Conservation (phyloP, 352 stramenopile species). For the Globisporangium spinosum region DNA sequence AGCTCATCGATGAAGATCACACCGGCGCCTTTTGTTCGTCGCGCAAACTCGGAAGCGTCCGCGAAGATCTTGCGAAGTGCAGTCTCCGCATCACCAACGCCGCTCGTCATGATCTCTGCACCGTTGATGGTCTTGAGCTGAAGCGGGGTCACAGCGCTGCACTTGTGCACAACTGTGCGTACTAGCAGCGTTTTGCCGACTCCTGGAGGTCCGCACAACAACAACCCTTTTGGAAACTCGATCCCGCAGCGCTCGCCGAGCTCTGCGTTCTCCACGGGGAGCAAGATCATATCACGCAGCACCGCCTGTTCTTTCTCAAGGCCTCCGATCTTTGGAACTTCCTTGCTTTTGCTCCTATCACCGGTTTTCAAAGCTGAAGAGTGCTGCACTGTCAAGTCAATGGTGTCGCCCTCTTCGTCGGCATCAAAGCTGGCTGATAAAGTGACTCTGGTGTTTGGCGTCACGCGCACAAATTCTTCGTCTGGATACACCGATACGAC, state of each 20-base stretch:
- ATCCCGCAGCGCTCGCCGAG: slow-evolving; percentile 32
- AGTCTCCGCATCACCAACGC: slow-evolving; percentile 64
- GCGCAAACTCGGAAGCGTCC: slow-evolving; percentile 28
- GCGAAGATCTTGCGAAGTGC: slow-evolving; percentile 61
- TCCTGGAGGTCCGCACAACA: slow-evolving; percentile 72
- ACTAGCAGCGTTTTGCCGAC: slow-evolving; percentile 84
- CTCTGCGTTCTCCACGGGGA: slow-evolving; percentile 40
- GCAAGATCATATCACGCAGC: slow-evolving; percentile 66
- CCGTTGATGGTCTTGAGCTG: slow-evolving; percentile 75
- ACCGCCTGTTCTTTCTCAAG: slow-evolving; percentile 58
- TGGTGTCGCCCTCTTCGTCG: neutral
- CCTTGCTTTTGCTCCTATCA: neutral
- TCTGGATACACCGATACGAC: slow-evolving; percentile 50
- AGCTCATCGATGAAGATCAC: slow-evolving; percentile 97
- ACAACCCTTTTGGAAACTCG: slow-evolving; percentile 65
- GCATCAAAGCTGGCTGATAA: slow-evolving; percentile 20
- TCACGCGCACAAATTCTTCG: slow-evolving; percentile 32
- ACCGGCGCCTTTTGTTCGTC: slow-evolving; percentile 29
- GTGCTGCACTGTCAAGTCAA: slow-evolving; percentile 8
- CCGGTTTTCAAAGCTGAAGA: neutral
- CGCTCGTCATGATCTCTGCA: slow-evolving; percentile 74
- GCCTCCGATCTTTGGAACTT: slow-evolving; percentile 40
- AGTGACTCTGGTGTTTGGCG: slow-evolving; percentile 46
- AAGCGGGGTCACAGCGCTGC: slow-evolving; percentile 40
- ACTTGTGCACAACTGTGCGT: slow-evolving; percentile 58